A percentile compares a stretch with the other conserved stretches of the same genome.
Evolutionary conservation across 495 filamentous ascomycete species (phyloP).

Genomic region (Penicillium macrosclerotiorum): DNA sequence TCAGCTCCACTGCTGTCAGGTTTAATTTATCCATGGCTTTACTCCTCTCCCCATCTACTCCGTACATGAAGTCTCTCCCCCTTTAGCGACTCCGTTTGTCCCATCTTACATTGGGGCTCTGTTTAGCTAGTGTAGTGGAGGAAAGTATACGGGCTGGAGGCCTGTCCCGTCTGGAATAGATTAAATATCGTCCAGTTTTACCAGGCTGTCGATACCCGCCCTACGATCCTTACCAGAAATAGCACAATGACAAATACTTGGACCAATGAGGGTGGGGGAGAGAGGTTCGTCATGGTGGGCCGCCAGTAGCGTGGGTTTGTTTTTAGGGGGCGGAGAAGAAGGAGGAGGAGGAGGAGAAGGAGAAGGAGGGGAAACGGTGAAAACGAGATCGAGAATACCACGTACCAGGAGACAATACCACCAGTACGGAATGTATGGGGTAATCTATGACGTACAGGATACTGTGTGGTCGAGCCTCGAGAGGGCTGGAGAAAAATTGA

Average conservation of each 20-base stretch:
- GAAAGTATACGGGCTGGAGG: neutral
- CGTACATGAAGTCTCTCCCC: too few species aligned
- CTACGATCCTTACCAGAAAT: conserved; percentile 29
- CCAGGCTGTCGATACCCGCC: conserved; percentile 17
- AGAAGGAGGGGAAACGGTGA: neutral
- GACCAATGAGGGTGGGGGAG: conserved; percentile 13
- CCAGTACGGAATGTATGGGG: neutral
- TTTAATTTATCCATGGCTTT: neutral
- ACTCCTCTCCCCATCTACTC: too few species aligned
- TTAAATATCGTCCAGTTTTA: conserved; percentile 13
- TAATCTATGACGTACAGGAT: neutral
- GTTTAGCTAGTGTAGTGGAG: neutral
- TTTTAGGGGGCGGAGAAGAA: neutral
- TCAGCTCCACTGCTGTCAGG: conserved; percentile 1
- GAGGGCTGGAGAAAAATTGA: too few species aligned
- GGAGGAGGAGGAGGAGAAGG: neutral
- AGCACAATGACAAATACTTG: conserved; percentile 42
- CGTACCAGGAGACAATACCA: neutral
- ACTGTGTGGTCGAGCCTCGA: too few species aligned
- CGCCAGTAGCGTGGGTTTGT: conserved; percentile 6
- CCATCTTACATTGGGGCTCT: too few species aligned
- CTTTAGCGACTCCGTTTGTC: too few species aligned
- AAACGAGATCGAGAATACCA: too few species aligned
- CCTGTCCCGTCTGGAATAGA: conserved; percentile 18
- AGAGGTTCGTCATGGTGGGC: conserved; percentile 24